Evolutionary conservation across 208 protist species (phyloP).

Genomic region (Naegleria lovaniensis): DNA sequence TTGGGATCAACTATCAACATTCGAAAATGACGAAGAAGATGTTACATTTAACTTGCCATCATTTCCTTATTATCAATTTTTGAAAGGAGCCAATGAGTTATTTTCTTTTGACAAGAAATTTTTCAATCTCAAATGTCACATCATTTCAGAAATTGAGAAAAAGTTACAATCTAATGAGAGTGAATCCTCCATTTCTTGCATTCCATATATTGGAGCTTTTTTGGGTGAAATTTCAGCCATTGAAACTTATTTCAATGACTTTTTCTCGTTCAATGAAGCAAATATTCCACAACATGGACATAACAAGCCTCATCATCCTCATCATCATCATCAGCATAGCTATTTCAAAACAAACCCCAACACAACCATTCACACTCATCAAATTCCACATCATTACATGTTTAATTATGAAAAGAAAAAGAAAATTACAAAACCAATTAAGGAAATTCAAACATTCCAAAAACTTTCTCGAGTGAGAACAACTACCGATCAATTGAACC

Average conservation of each 20-base stretch:
- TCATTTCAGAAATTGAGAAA: background rate
- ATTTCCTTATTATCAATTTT: background rate
- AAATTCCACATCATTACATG: background rate
- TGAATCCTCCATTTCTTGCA: background rate
- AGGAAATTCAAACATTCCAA: constrained; percentile 1
- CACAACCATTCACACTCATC: background rate
- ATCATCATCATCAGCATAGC: background rate
- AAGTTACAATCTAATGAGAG: background rate
- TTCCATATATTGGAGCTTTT: background rate
- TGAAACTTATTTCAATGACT: background rate
- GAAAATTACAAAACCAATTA: background rate
- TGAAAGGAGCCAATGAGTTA: background rate
- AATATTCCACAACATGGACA: background rate
- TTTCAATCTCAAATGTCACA: background rate
- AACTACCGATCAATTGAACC: too few species aligned
- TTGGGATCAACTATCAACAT: background rate
- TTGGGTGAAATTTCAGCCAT: background rate
- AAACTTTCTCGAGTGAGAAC: background rate
- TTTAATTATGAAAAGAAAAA: constrained; percentile 3
- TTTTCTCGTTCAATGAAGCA: background rate
- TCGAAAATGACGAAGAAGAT: background rate
- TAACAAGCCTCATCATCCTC: background rate
- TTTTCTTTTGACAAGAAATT: background rate
- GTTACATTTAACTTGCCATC: background rate
- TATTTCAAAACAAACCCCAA: background rate